phyloP scores from a whole-genome alignment of 805 yeast genomes.

The Clavispora santaluciae region DNA sequence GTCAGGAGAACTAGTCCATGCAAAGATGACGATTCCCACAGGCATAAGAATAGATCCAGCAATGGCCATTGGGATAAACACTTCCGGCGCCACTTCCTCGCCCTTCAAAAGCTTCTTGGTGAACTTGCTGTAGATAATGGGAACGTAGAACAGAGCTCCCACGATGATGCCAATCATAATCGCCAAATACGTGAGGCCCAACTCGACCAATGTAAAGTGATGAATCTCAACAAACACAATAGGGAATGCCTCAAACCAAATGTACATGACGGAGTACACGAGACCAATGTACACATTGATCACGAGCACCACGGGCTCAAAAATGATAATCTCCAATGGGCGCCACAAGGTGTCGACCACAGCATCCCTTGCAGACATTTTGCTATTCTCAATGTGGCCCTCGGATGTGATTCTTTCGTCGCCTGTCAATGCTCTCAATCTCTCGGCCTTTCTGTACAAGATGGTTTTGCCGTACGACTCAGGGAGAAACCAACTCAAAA shows the following conservation, averaged over 20 bases:
- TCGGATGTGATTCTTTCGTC: constrained; percentile 38
- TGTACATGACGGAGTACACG: constrained; percentile 48
- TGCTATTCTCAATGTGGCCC: constrained; percentile 31
- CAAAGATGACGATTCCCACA: constrained; percentile 19
- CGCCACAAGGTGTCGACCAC: constrained; percentile 36
- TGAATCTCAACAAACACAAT: constrained; percentile 44
- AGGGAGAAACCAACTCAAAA: constrained; percentile 40
- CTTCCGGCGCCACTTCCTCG: constrained; percentile 36
- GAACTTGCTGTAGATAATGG: constrained; percentile 19
- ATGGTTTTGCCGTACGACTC: constrained; percentile 46
- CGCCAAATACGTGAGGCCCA: constrained; percentile 45
- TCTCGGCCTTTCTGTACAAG: constrained; percentile 42
- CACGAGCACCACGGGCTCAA: constrained; percentile 53
- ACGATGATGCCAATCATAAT: constrained; percentile 42
- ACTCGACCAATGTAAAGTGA: constrained; percentile 43
- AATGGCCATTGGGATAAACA: constrained; percentile 28
- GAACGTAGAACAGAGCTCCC: constrained; percentile 30
- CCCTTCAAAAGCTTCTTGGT: constrained; percentile 20
- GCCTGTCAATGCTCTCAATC: constrained; percentile 47
- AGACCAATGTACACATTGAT: constrained; percentile 49
- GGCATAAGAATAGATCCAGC: constrained; percentile 20
- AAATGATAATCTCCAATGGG: constrained; percentile 45
- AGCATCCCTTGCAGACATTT: constrained; percentile 16
- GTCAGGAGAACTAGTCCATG: constrained; percentile 17
- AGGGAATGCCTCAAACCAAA: constrained; percentile 62